These are phyloP conservation scores for Fistulina hepatica DNA, from an alignment of 1,284 basidiomycete species.

Conservation along the genomic window DNA sequence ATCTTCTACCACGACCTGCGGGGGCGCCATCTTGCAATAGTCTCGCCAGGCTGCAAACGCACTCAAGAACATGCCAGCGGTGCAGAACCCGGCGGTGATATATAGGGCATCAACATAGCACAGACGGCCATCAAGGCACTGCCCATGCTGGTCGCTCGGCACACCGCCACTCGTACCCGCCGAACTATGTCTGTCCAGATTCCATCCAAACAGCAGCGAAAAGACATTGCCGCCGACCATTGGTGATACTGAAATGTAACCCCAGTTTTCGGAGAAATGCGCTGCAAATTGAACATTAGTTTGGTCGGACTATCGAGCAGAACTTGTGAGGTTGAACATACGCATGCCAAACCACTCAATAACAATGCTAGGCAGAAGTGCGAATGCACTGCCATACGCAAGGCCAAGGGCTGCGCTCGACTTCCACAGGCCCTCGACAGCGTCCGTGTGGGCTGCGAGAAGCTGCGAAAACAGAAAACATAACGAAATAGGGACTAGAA, in stretches of 20 bases:
- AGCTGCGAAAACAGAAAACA: conserved; percentile 66
- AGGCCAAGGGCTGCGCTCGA: conserved; percentile 65
- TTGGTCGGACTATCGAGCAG: no score
- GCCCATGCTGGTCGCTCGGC: no score
- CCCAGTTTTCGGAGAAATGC: conserved; percentile 73
- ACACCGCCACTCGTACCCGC: no score
- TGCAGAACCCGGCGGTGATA: no score
- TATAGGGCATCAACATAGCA: no score
- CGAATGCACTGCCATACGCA: conserved; percentile 69
- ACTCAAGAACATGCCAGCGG: no score
- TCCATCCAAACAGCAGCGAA: conserved; percentile 66
- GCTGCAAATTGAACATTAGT: conserved; percentile 24
- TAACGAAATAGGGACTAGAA: conserved; percentile 53
- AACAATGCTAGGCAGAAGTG: conserved; percentile 58
- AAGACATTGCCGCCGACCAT: conserved; percentile 69
- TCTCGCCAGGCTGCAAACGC: no score
- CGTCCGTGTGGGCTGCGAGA: conserved; percentile 43
- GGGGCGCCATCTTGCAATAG: no score
- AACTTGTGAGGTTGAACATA: conserved; percentile 20
- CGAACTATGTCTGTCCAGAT: no score
- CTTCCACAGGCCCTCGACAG: conserved; percentile 59
- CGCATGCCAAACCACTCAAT: conserved; percentile 78
- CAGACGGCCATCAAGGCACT: no score
- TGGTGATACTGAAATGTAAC: conserved; percentile 59
- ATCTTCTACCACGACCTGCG: no score